Evolutionary conservation across 345 rosid genomes (phyloP).

Genomic region (Eucalyptus regnans): DNA sequence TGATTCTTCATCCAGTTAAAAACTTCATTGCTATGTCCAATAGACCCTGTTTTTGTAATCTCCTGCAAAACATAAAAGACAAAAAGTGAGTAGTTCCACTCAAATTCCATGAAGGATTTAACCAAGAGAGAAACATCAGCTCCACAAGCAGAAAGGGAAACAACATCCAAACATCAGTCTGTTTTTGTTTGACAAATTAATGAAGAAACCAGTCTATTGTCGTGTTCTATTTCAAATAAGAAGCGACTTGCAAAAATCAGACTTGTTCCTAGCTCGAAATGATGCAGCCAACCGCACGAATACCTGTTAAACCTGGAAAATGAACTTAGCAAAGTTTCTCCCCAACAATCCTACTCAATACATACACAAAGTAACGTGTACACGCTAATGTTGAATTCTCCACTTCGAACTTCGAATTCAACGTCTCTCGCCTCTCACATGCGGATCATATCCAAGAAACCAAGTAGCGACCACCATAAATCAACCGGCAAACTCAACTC

Average conservation of each 20-base stretch:
- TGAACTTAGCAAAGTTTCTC: neutral
- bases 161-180: neutral
- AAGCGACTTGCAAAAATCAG: neutral
- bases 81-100: neutral
- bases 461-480: neutral
- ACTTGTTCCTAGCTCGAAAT: neutral
- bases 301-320: neutral
- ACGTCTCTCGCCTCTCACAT: neutral
- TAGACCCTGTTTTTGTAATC: conserved; percentile 58
- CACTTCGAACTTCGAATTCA: neutral
- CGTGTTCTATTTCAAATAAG: neutral
- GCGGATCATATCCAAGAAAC: neutral
- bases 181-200: neutral
- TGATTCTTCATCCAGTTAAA: conserved; percentile 80
- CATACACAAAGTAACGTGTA: neutral
- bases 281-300: neutral
- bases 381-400: neutral
- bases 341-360: neutral
- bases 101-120: neutral
- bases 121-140: neutral
- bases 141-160: neutral
- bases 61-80: conserved; percentile 25
- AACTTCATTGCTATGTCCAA: conserved; percentile 52
- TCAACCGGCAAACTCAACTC: neutral
- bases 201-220: neutral